Evolutionary conservation across 768 basidiomycete genomes (phyloP), one percentile per base, ranked within the genome.

Genomic region (Lyophyllum atratum): DNA sequence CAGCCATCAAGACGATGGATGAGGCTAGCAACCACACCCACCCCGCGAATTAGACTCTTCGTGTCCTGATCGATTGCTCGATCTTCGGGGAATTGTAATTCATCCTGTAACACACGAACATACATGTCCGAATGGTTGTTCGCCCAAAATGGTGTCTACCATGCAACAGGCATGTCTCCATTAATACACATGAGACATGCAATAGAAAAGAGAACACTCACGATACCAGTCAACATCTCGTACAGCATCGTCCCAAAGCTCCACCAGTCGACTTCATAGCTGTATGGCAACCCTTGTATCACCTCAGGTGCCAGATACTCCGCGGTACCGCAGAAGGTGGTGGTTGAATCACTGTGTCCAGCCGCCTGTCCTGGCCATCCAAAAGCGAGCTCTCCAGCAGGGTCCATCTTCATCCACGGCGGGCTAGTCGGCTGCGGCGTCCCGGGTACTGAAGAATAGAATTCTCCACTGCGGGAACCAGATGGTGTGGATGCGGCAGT

Each of bases 201-300:
- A 29, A 61, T 46, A 49, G n/a, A 65, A 65, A 48, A 33, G 57
- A 29, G 53, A 52, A 25, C 43, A 85, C 90, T 78, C 72, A 95
- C 95, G 62, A 95, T 90, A 25, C 96, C 96, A 37, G 92, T 92
- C 73, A 98, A 76, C 90, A 97, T 96, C 77, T 98, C 96, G 70
- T 92, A 94, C 58, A 98, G 75, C 91, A 98, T 96, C 59, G 96
- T 98, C 33, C 96, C 96, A 66, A 96, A 90, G 62, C 90, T 92
- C 95, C 95, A 99, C 92, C 94, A 96, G 70, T 98, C 96, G 21
- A 96, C 93, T 63, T 95, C 93, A 66, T 94, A 98, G 61, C 89
- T 88, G 68, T 98, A 96, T 19, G 87, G 83, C 64, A 90, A 71
- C 1, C 95, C 92, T 66, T 93, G 91, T 63, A 98, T 93, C 44